These are phyloP conservation scores for Candida buenavistaensis DNA, from an alignment of 1,139 yeast genomes.

Conservation along the genomic window DNA sequence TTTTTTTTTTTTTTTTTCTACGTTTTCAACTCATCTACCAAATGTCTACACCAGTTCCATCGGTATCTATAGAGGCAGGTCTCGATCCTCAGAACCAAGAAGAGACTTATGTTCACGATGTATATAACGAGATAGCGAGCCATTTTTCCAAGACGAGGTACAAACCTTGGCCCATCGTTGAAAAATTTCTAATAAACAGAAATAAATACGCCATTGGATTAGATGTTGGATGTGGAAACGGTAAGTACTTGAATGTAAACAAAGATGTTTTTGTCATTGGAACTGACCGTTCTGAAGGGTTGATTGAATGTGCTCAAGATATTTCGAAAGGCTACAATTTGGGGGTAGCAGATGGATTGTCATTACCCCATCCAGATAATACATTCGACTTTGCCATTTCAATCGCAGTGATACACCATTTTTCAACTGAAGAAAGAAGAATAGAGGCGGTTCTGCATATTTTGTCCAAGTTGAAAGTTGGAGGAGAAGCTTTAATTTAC, in stretches of 20 bases:
- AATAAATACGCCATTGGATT: constrained; percentile 44
- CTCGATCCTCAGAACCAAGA: constrained; percentile 61
- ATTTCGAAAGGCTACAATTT: constrained; percentile 42
- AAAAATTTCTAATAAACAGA: constrained; percentile 52
- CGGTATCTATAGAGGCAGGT: constrained; percentile 27
- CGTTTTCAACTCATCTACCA: background rate
- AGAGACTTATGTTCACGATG: constrained; percentile 78
- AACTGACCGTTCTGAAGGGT: constrained; percentile 79
- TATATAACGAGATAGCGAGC: constrained; percentile 86
- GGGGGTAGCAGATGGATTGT: constrained; percentile 74
- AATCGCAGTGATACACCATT: constrained; percentile 95
- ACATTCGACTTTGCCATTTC: constrained; percentile 88
- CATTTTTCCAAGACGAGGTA: constrained; percentile 93
- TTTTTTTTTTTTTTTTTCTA: background rate
- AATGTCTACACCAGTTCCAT: constrained; percentile 31
- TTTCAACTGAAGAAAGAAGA: constrained; percentile 80
- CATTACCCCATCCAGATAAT: constrained; percentile 60
- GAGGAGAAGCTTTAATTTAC: constrained; percentile 76
- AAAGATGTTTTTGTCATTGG: constrained; percentile 69
- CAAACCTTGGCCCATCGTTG: constrained; percentile 98
- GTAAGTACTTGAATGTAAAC: constrained; percentile 81
- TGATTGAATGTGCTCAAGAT: constrained; percentile 67
- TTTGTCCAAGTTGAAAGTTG: constrained; percentile 52
- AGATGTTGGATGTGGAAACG: constrained; percentile 96
- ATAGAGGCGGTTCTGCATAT: constrained; percentile 71